Percentiles rank a stretch among this genome's conserved stretches.
Conservation (phyloP, 805 yeast genomes). For the Monosporozyma unispora region DNA sequence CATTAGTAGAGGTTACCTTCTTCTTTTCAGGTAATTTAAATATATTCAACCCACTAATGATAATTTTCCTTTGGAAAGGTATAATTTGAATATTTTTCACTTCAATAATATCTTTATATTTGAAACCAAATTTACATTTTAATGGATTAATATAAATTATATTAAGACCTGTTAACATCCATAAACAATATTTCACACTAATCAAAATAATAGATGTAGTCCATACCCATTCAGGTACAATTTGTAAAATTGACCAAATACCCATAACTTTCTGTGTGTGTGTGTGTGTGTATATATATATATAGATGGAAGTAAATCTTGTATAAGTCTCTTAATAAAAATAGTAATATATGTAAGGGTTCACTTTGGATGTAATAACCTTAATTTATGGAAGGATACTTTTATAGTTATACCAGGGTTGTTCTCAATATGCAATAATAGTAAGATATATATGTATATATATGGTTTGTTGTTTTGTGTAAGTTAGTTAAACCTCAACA, state of each 20-base stretch:
- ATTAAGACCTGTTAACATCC: constrained; percentile 9
- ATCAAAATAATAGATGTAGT: background rate
- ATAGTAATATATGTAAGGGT: too few relatives aligned
- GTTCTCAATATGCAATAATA: too few relatives aligned
- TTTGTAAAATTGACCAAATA: background rate
- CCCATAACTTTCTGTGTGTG: too few relatives aligned
- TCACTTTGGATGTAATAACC: too few relatives aligned
- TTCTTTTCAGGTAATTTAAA: background rate
- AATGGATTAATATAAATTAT: constrained; percentile 17
- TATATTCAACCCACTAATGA: constrained; percentile 7
- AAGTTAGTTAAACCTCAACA: too few relatives aligned
- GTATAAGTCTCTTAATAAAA: too few relatives aligned
- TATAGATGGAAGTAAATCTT: too few relatives aligned
- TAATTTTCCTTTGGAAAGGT: constrained; percentile 13
- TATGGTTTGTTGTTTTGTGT: too few relatives aligned
- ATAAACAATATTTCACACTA: background rate
- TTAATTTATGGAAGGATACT: too few relatives aligned
- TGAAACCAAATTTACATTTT: constrained; percentile 11
- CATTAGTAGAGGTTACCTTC: background rate
- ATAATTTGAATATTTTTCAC: constrained; percentile 15
- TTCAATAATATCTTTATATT: constrained; percentile 7
- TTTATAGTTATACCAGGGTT: too few relatives aligned
- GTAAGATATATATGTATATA: too few relatives aligned
- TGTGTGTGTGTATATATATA: too few relatives aligned
- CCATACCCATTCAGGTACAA: constrained; percentile 4